A percentile compares a stretch with the other conserved stretches of the same genome.
These are phyloP conservation scores for Leccinum pellstonianum DNA, from an alignment of 768 basidiomycete genomes.

Conservation along the genomic window DNA sequence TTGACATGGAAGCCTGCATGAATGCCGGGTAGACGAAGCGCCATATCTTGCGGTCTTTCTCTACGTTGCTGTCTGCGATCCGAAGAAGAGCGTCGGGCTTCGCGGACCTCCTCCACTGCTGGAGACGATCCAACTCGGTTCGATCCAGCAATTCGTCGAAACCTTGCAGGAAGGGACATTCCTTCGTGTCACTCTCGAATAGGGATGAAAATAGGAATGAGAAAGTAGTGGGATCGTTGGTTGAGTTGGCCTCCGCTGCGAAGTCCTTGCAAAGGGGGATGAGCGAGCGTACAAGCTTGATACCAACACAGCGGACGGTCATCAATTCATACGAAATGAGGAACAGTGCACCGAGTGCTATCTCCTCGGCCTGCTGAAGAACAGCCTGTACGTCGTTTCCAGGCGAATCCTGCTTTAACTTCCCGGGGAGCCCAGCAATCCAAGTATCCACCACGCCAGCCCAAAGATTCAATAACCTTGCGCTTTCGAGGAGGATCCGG, in stretches of 20 bases:
- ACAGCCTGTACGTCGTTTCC: constrained; percentile 44
- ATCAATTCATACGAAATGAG: constrained; percentile 59
- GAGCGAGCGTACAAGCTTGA: constrained; percentile 61
- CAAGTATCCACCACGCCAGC: constrained; percentile 66
- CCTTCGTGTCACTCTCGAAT: constrained; percentile 49
- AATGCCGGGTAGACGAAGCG: constrained; percentile 67
- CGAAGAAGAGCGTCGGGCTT: constrained; percentile 58
- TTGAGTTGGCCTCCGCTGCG: constrained; percentile 31
- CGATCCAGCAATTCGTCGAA: constrained; percentile 67
- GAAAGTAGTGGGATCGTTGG: constrained; percentile 27
- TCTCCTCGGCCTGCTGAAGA: constrained; percentile 50
- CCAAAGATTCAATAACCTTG: constrained; percentile 73
- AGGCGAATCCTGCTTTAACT: constrained; percentile 38
- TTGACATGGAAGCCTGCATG: constrained; percentile 54
- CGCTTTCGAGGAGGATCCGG: constrained; percentile 64
- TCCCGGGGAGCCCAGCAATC: constrained; percentile 49
- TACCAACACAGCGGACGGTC: constrained; percentile 55
- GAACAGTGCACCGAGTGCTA: constrained; percentile 74
- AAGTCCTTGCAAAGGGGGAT: constrained; percentile 48
- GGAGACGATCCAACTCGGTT: constrained; percentile 56
- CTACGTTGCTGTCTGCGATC: constrained; percentile 68
- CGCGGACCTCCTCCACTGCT: constrained; percentile 62
- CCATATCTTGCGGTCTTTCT: constrained; percentile 73
- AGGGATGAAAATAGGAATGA: constrained; percentile 47
- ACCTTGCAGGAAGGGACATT: constrained; percentile 52